Evolutionary conservation across 768 basidiomycete genomes (phyloP), one percentile per base, ranked within the genome.

Genomic region (Termitomyces titanicus): DNA sequence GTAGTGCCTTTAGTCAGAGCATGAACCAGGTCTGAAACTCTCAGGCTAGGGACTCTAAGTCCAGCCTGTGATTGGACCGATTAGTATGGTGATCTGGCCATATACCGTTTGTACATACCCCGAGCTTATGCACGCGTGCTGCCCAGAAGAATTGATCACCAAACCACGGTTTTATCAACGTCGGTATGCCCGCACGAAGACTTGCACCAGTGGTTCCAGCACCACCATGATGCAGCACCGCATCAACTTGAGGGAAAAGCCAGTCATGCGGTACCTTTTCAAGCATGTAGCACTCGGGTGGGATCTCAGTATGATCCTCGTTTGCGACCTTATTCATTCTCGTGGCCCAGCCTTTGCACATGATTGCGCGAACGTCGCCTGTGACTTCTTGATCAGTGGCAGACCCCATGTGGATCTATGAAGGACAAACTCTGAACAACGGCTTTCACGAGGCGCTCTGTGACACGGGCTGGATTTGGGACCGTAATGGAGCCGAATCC

Each of bases 401-500:
- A 33, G 46, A 47, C 20, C 3, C 8, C 44, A 29, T 18, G 33
- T n/a, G 11, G n/a, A 25, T 31, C 13, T 20, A 40, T 47, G 56
- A 38, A 31, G 11, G 18, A 66, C 77, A 18, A 56, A 84, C 83
- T 82, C 65, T 80, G 81, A 51, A 80, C 63, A 7, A 86, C 84
- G 0, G 83, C 85, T 54, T 82, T 76, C 52, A 85, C 74, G 47
- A 88, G 82, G 31, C 72, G 74, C 34, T 72, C 69, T 1, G 84
- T 84, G 59, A 85, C 75, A 4, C 72, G 71, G 53, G 75, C 72
- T 2, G 85, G 83, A 61, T 79, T 65, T 6, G 85, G 83, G 3
- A 88, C 85, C 5, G 83, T 85, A 54, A 88, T 85, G 25, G 81
- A 84, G 1, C 85, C 86, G 60, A 87, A 87, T 1, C 85, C 85